Conservation (phyloP, 2,329 filamentous ascomycete genomes). For the Aspergillus felis region DNA sequence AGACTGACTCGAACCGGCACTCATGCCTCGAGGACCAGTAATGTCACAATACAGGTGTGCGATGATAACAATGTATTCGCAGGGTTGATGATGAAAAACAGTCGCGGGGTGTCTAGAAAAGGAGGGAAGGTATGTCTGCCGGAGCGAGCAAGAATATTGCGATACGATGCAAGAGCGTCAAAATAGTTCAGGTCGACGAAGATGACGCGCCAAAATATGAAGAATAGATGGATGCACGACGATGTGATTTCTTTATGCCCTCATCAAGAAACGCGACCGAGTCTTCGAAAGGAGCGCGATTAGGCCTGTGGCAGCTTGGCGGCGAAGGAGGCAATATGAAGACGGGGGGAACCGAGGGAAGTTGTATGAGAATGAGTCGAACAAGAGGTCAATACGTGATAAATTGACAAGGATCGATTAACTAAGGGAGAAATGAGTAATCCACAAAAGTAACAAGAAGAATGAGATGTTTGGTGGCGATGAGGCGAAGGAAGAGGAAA, state of each 20-base stretch:
- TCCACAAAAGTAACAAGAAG: constrained; percentile 13
- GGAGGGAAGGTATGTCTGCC: not conserved
- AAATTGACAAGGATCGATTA: not conserved
- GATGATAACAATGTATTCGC: not conserved
- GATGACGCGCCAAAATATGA: not conserved
- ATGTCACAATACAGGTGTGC: not conserved
- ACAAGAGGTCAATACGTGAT: constrained; percentile 2
- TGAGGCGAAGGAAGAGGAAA: constrained; percentile 1
- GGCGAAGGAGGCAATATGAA: constrained; percentile 13
- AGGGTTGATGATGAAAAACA: not conserved
- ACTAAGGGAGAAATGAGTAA: constrained; percentile 1
- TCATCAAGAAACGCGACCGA: not conserved
- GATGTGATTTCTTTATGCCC: not conserved
- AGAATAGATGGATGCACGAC: not conserved
- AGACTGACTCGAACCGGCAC: constrained; percentile 39
- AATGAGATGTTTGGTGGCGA: constrained; percentile 5
- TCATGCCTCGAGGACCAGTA: constrained; percentile 34
- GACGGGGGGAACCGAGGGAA: constrained; percentile 14
- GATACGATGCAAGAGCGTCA: not conserved
- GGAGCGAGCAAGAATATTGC: not conserved
- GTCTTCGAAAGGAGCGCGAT: not conserved
- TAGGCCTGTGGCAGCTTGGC: not conserved
- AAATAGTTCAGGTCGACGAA: not conserved
- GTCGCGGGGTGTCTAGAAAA: not conserved
- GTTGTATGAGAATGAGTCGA: not conserved